phyloP scores from a whole-genome alignment of 2,329 filamentous ascomycete species.

The Bertia moriformis region DNA sequence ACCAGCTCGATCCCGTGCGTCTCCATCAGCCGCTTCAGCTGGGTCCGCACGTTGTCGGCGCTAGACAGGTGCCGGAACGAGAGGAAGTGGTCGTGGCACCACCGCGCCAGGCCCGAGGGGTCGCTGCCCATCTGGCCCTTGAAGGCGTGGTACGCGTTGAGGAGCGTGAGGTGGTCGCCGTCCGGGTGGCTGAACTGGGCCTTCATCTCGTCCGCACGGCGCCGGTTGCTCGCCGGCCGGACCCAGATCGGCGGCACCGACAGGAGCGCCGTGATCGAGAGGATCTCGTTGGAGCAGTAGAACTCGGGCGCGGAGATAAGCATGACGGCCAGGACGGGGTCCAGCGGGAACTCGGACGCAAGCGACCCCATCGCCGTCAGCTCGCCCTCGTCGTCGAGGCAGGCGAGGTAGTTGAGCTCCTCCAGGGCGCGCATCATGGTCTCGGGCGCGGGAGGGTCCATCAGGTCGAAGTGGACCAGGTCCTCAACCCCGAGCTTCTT shows the following conservation, averaged over 20 bases:
- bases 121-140: constrained; percentile 56
- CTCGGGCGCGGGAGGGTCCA: constrained; percentile 95
- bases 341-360: constrained; percentile 88
- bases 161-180: constrained; percentile 86
- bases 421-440: constrained; percentile 96
- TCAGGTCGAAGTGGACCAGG: constrained; percentile 93
- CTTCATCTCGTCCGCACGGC: constrained; percentile 96
- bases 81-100: constrained; percentile 95
- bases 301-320: constrained; percentile 94
- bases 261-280: constrained; percentile 84
- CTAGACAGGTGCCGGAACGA: constrained; percentile 77
- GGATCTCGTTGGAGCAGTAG: constrained; percentile 94
- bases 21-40: constrained; percentile 95
- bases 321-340: constrained; percentile 91
- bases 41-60: constrained; percentile 82
- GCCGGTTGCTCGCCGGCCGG: constrained; percentile 69
- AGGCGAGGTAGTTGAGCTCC: constrained; percentile 93
- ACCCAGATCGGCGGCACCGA: constrained; percentile 92
- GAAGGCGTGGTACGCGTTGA: constrained; percentile 98
- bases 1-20: constrained; percentile 72
- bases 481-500: constrained; percentile 95
- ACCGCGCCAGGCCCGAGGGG: constrained; percentile 58
- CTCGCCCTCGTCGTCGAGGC: constrained; percentile 89
- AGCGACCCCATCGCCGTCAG: constrained; percentile 72
- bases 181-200: constrained; percentile 79